phyloP scores from a whole-genome alignment of 768 basidiomycete genomes.

The Boletales sp. region DNA sequence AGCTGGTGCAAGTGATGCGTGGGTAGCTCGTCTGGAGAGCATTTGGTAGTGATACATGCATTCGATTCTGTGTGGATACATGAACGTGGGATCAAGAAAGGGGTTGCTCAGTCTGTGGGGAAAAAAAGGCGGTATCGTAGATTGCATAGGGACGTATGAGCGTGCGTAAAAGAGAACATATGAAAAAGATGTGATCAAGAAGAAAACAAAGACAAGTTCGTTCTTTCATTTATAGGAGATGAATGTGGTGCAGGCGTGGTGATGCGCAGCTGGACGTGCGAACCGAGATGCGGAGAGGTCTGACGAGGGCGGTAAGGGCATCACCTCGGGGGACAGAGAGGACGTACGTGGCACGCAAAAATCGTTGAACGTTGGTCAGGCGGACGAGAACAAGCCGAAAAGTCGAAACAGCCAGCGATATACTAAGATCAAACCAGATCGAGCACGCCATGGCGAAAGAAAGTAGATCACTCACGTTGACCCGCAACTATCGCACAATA shows the following conservation, averaged over 20 bases:
- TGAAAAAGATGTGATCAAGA: conserved; percentile 9
- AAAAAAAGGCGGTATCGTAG: conserved; percentile 10
- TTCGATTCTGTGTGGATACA: no score
- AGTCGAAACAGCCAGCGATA: conserved; percentile 21
- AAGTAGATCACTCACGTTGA: conserved; percentile 20
- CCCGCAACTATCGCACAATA: conserved; percentile 20
- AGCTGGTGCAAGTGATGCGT: neutral
- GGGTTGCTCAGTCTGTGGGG: neutral
- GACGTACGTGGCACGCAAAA: no score
- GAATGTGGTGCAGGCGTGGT: conserved; percentile 16
- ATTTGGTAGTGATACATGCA: neutral
- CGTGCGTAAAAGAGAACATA: no score
- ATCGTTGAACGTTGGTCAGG: conserved; percentile 16
- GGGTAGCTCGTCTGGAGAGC: neutral
- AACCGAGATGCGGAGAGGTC: conserved; percentile 18
- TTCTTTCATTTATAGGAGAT: conserved; percentile 13
- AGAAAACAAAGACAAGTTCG: conserved; percentile 1
- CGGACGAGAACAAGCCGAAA: conserved; percentile 24
- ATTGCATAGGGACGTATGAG: conserved; percentile 9
- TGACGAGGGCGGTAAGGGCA: conserved; percentile 3
- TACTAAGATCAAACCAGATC: conserved; percentile 13
- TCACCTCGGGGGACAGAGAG: neutral
- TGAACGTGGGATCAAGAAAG: no score
- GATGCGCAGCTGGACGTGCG: conserved; percentile 17
- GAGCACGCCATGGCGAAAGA: neutral